Conservation (phyloP, 2,329 filamentous ascomycete species). For the Neofusicoccum umdonicola region DNA sequence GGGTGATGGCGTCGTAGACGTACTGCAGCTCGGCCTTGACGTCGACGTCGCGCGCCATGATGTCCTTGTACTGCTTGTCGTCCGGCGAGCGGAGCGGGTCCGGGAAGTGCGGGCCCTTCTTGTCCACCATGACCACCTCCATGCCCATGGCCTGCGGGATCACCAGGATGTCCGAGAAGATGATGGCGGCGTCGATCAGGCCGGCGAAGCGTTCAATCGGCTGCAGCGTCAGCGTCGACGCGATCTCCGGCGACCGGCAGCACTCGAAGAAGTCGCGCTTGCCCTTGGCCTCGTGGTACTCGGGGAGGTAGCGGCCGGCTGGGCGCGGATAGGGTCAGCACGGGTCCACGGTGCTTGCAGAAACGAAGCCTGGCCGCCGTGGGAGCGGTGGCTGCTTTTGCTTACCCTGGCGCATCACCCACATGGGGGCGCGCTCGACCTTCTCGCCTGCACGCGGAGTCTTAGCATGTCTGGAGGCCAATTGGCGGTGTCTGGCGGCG, state of each 20-base stretch:
- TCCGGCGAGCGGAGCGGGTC: conserved; percentile 74
- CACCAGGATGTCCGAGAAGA: conserved; percentile 97
- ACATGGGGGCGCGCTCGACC: conserved; percentile 91
- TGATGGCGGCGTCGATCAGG: conserved; percentile 93
- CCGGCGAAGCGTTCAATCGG: conserved; percentile 88
- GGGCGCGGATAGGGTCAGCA: conserved; percentile 18
- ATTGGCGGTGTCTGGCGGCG: not conserved
- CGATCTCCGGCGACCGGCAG: conserved; percentile 88
- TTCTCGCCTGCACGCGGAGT: conserved; percentile 63
- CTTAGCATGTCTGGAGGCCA: not conserved
- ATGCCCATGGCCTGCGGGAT: conserved; percentile 98
- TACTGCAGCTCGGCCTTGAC: conserved; percentile 84
- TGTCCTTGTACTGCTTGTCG: conserved; percentile 76
- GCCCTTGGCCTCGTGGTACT: conserved; percentile 95
- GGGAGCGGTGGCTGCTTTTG: conserved; percentile 5
- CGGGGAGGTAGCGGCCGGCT: conserved; percentile 96
- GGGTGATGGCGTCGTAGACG: conserved; percentile 90
- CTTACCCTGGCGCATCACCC: conserved; percentile 98
- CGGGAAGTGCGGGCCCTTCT: conserved; percentile 94
- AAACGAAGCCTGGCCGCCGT: not conserved
- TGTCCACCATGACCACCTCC: conserved; percentile 97
- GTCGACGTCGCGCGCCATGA: conserved; percentile 77
- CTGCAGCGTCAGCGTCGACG: conserved; percentile 89
- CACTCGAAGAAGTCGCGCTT: conserved; percentile 94
- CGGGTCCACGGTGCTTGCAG: not conserved